These are phyloP conservation scores for Garcia nutans DNA, from an alignment of 345 rosid species.

Conservation along the genomic window DNA sequence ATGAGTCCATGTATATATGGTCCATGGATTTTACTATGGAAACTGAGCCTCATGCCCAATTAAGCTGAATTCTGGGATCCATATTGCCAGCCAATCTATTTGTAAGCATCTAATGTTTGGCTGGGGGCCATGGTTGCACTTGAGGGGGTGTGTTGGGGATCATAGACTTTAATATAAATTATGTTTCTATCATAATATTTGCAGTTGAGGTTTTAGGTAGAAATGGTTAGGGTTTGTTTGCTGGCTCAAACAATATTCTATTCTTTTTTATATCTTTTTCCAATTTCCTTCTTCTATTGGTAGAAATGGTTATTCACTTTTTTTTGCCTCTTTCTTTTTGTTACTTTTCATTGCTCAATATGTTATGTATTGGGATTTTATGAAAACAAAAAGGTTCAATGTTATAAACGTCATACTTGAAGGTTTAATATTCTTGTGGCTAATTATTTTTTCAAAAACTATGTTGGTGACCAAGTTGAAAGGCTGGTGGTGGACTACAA, in stretches of 20 bases:
- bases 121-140: no score
- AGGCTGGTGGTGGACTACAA: background rate
- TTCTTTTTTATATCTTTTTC: background rate
- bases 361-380: background rate
- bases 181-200: background rate
- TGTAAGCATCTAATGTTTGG: no score
- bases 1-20: no score
- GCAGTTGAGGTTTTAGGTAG: background rate
- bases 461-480: background rate
- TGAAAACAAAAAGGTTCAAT: background rate
- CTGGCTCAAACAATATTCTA: background rate
- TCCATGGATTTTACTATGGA: no score
- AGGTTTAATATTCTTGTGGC: background rate
- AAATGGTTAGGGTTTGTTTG: background rate
- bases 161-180: no score
- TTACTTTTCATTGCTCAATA: background rate
- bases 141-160: no score
- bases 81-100: no score
- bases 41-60: no score
- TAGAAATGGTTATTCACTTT: no score
- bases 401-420: background rate
- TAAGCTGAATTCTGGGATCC: no score
- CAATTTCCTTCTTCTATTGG: background rate
- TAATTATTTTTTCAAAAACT: no score
- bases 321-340: background rate